A percentile compares a stretch with the other conserved stretches of the same genome.
Conservation (phyloP, 805 yeast genomes). For the Komagataella ulmi region DNA sequence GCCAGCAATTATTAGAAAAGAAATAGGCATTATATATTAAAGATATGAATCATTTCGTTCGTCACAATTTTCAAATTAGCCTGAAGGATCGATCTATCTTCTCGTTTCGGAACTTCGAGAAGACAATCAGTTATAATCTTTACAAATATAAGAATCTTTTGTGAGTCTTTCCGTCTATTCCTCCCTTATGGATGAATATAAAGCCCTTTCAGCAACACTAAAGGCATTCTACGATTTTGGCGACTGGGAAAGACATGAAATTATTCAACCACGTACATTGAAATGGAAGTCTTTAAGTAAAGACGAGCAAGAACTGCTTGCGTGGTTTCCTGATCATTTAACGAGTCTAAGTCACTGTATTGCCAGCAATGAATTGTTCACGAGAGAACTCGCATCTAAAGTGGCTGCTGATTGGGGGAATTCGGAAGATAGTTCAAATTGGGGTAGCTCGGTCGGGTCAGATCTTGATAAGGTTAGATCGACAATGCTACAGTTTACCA, state of each 20-base stretch:
- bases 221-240: slow-evolving; percentile 18
- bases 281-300: slow-evolving; percentile 22
- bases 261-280: slow-evolving; percentile 17
- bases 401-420: slow-evolving; percentile 42
- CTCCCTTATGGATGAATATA: neutral
- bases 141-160: neutral
- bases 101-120: neutral
- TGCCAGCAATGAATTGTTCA: slow-evolving; percentile 28
- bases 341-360: slow-evolving; percentile 27
- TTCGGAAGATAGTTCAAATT: slow-evolving; percentile 18
- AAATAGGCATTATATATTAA: neutral
- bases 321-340: slow-evolving; percentile 36
- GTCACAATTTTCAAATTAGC: neutral
- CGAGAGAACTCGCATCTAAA: slow-evolving; percentile 24
- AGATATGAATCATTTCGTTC: neutral
- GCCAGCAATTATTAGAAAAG: slow-evolving; percentile 1
- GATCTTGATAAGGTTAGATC: slow-evolving; percentile 48
- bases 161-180: no score
- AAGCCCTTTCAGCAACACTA: neutral
- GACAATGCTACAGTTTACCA: slow-evolving; percentile 37
- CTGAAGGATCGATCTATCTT: neutral
- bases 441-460: slow-evolving; percentile 25
- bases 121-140: neutral
- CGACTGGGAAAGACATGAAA: slow-evolving; percentile 17
- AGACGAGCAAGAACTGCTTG: slow-evolving; percentile 27